A percentile compares a stretch with the other conserved stretches of the same genome.
Conservation (phyloP, 768 basidiomycete genomes). For the Neoboletus magnificus region DNA sequence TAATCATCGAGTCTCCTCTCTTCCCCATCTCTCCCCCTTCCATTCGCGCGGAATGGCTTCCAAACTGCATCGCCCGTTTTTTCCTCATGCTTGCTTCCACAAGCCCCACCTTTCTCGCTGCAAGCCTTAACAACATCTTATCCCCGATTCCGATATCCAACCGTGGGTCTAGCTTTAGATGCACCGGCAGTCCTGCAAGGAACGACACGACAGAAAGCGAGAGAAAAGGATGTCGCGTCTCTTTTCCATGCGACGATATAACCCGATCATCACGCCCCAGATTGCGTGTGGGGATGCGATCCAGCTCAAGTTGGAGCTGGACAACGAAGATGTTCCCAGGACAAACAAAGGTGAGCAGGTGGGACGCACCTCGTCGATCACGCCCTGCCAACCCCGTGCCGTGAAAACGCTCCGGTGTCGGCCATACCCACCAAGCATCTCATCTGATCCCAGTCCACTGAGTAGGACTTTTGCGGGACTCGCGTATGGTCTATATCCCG, state of each 20-base stretch:
- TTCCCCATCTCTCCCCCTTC: conserved; percentile 50
- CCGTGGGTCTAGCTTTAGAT: conserved; percentile 78
- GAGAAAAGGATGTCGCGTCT: conserved; percentile 88
- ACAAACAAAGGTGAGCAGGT: background rate
- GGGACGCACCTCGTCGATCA: conserved; percentile 70
- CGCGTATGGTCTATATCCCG: conserved; percentile 47
- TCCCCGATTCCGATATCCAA: conserved; percentile 79
- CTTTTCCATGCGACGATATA: conserved; percentile 87
- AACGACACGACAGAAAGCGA: conserved; percentile 76
- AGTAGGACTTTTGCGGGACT: conserved; percentile 81
- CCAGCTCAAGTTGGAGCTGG: conserved; percentile 86
- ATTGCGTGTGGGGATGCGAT: conserved; percentile 85
- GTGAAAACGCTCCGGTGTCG: conserved; percentile 79
- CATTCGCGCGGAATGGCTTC: conserved; percentile 84
- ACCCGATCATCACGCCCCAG: conserved; percentile 93
- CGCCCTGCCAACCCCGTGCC: conserved; percentile 65
- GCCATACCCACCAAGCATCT: conserved; percentile 91
- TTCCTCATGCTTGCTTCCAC: conserved; percentile 69
- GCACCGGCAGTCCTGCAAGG: conserved; percentile 74
- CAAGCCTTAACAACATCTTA: conserved; percentile 78
- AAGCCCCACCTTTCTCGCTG: conserved; percentile 71
- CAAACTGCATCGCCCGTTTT: conserved; percentile 98
- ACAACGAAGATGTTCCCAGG: background rate
- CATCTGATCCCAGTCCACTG: conserved; percentile 93
- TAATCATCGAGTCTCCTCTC: conserved; percentile 46